phyloP scores from a whole-genome alignment of 208 protist genomes.

The Crithidia bombi region DNA sequence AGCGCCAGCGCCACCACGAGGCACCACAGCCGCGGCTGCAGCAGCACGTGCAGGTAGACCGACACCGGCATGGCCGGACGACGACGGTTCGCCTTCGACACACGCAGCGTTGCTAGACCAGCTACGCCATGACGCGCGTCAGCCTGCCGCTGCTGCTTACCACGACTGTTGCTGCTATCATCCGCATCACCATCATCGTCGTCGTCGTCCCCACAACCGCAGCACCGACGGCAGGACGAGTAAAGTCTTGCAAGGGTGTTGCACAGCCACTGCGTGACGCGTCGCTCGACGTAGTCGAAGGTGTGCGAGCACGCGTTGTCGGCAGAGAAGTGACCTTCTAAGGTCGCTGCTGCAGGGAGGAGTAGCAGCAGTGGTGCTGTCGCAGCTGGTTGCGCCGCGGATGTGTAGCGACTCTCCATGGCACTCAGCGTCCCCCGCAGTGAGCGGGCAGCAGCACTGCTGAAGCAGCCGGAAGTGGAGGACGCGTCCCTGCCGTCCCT shows the following conservation, averaged over 20 bases:
- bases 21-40: slow-evolving; percentile 51
- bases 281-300: slow-evolving; percentile 31
- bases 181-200: not conserved
- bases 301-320: slow-evolving; percentile 32
- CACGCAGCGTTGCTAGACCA: too few relatives aligned
- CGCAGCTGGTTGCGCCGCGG: not conserved
- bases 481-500: not conserved
- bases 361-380: not conserved
- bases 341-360: not conserved
- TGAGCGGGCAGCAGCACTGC: not conserved
- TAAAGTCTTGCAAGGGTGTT: not conserved
- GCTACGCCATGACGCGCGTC: not conserved
- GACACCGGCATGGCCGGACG: slow-evolving; percentile 9
- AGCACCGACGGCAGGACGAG: not conserved
- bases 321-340: slow-evolving; percentile 33
- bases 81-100: too few relatives aligned
- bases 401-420: not conserved
- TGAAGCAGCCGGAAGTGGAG: not conserved
- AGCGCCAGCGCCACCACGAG: slow-evolving; percentile 40
- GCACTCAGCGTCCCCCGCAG: not conserved
- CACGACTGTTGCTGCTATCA: not conserved
- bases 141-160: slow-evolving; percentile 2
- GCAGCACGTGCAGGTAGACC: slow-evolving; percentile 27
- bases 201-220: not conserved
- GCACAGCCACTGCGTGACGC: slow-evolving; percentile 19